Evolutionary conservation across 148 eudicot species (phyloP), one percentile per base, ranked within the genome.

Genomic region (Linanthus parryae): DNA sequence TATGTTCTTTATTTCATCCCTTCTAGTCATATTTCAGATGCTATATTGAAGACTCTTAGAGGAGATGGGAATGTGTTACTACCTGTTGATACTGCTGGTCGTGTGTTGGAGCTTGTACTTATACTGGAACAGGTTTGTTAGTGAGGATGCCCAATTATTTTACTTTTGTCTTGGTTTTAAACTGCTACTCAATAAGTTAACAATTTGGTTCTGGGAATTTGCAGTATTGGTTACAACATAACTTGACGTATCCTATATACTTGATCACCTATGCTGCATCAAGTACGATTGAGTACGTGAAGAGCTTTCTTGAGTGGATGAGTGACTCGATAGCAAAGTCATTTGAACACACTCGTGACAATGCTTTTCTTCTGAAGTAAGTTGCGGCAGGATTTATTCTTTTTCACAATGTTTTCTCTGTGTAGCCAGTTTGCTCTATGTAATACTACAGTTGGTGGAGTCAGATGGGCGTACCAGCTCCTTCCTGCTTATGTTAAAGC

Each of bases 291-390:
- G 96, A 92, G 27, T 92, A 81, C 64, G 96, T 74, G 43, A 92
- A 92, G 79, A 87, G 94, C 73, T 92, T 92, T 43, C 87, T 92
- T 50, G 98, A 92, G 58, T 91, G 86, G 89, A 91, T 91, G 97
- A 91, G 89, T 62, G 97, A 91, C 52, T 72, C 95, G 58, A 79
- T 91, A 56, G 97, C 94, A 19, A 91, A 91, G 69, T 86, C 97
- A 36, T 91, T 91, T 67, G 97, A 91, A 65, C 82, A 85, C 68
- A 79, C 90, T 34, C 88, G 97, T 60, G 95, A 91, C 43, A 91
- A 91, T 71, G 80, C 95, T 42, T 91, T 91, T 75, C 86, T 83
- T 57, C 61, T 91, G 60, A 90, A 72, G 97, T 82, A 73, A 74
- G 80, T 65, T 20, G 16, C 62, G 19, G 55, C 50, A 62, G 0